These are phyloP conservation scores for Metschnikowia matae DNA, from an alignment of 805 yeast species.

Conservation along the genomic window DNA sequence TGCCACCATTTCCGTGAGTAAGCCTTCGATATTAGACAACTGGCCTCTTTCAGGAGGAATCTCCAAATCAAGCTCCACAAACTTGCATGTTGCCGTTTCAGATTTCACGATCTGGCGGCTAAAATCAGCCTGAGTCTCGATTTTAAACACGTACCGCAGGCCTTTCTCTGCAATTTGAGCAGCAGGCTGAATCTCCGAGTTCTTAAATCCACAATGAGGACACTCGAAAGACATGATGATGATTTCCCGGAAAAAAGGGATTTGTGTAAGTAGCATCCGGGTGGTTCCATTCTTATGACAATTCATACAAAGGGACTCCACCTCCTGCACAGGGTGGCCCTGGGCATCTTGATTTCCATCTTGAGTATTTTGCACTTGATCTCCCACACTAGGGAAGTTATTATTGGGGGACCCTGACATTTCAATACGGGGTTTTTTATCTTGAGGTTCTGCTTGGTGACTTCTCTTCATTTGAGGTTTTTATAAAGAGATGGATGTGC, in stretches of 20 bases:
- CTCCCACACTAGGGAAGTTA: conserved; percentile 26
- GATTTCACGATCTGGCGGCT: conserved; percentile 90
- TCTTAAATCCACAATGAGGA: conserved; percentile 89
- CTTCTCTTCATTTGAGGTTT: conserved; percentile 12
- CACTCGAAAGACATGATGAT: conserved; percentile 94
- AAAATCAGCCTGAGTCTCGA: conserved; percentile 69
- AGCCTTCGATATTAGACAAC: conserved; percentile 87
- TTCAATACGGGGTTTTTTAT: conserved; percentile 15
- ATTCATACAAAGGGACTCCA: conserved; percentile 94
- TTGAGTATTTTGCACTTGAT: conserved; percentile 30
- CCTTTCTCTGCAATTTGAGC: conserved; percentile 89
- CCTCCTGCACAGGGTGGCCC: conserved; percentile 94
- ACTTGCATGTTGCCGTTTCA: conserved; percentile 76
- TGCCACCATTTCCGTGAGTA: conserved; percentile 74
- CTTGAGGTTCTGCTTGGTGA: conserved; percentile 7
- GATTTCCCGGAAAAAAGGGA: conserved; percentile 88
- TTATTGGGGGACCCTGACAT: conserved; percentile 8
- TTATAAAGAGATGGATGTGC: not conserved
- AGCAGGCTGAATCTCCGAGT: conserved; percentile 95
- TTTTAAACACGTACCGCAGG: conserved; percentile 59
- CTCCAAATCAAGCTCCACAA: conserved; percentile 82
- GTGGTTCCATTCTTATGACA: conserved; percentile 86
- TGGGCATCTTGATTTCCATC: conserved; percentile 77
- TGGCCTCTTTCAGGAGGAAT: conserved; percentile 96
- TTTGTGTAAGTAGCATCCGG: conserved; percentile 74